Evolutionary conservation across 192 early-diverging fungal genomes (phyloP), one percentile per base, ranked within the genome.

Genomic region (Linnemannia hyalina): DNA sequence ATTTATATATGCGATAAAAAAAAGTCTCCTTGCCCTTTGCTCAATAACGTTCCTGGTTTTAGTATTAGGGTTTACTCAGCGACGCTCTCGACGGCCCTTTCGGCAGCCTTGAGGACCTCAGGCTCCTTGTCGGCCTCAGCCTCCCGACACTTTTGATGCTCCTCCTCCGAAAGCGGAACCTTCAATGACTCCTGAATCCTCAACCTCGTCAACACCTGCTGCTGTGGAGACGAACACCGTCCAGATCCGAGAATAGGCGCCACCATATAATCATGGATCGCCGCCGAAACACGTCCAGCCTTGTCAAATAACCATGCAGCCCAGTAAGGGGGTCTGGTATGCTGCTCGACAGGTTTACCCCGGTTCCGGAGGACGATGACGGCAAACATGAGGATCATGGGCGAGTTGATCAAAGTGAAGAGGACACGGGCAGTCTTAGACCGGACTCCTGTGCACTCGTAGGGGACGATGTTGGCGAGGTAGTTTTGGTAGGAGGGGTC

Each of bases 401-500:
- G 83, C 7, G 74, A 15, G 15, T 55, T 82, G 5, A 72, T 36
- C 1, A 46, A 26, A 0, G 71, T 52, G 46, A 70, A 85, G 8
- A 88, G 29, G 4, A 73, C 15, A 0, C 82, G 73, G 26, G 74
- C 88, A 23, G 78, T 29, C 52, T 82, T 81, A 29, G 80, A 73
- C 22, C 71, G 36, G 8, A 42, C 32, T 9, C 82, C 83, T 46
- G 36, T 69, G 52, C 76, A 77, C 40, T 81, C 72, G 65, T 81
- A 88, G 0, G 82, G 88, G 11, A 81, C 68, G 15, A 88, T 72
- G 11, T 47, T 38, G 42, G 82, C 69, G 18, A 88, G 76, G 55
- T 88, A 88, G 4, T 29, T 15, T 49, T 85, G 88, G 69, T 85
- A 88, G 16, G 57, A 74, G 5, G 76, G 75, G 2, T 84, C 82